phyloP scores from a whole-genome alignment of 352 stramenopile species.

The Phytophthora crassamura region DNA sequence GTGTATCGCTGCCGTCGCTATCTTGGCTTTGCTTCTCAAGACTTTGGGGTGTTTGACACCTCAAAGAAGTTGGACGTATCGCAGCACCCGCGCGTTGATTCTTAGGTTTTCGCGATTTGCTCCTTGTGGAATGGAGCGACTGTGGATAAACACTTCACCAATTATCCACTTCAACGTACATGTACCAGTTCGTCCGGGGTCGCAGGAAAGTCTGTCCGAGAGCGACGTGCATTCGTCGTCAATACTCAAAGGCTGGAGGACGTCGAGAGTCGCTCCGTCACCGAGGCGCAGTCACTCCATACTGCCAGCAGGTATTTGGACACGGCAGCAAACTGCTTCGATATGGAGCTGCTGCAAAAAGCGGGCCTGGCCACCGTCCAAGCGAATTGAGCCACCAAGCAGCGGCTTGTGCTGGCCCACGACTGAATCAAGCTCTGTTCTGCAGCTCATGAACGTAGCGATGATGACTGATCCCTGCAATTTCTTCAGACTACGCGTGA shows the following conservation, averaged over 20 bases:
- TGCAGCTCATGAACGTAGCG: conserved; percentile 56
- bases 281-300: neutral
- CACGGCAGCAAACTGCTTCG: too few relatives aligned
- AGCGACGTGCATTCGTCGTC: too few relatives aligned
- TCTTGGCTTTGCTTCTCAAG: conserved; percentile 2
- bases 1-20: conserved; percentile 17
- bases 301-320: too few relatives aligned
- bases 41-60: conserved; percentile 15
- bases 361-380: conserved; percentile 6
- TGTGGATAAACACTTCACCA: conserved; percentile 29
- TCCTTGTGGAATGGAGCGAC: conserved; percentile 24
- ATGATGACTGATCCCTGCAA: conserved; percentile 62
- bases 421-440: conserved; percentile 22
- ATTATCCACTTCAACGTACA: conserved; percentile 36
- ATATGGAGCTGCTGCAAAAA: neutral
- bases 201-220: too few relatives aligned
- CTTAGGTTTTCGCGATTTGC: conserved; percentile 7
- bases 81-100: conserved; percentile 14
- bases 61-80: conserved; percentile 3
- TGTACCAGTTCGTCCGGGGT: neutral
- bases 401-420: conserved; percentile 9
- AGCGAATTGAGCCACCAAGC: neutral
- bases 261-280: conserved; percentile 13
- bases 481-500: conserved; percentile 37
- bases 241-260: neutral